These are phyloP conservation scores for Colletotrichum sp. DNA, from an alignment of 2,329 filamentous ascomycete genomes.

Conservation along the genomic window DNA sequence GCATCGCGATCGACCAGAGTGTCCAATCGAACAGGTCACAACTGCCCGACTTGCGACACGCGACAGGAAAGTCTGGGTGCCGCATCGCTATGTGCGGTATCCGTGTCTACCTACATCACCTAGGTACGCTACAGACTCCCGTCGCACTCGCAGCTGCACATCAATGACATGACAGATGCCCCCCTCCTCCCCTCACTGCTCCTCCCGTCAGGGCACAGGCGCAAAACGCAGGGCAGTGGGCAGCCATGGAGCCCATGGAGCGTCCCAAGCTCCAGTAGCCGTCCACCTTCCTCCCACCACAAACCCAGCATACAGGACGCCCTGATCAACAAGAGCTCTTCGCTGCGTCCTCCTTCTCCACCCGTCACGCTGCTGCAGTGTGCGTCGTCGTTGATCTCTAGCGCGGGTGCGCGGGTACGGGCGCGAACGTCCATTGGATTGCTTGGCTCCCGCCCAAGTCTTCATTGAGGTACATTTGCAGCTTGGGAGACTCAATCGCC, in stretches of 20 bases:
- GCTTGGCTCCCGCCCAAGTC: constrained; percentile 4
- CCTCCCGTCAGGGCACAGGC: neutral
- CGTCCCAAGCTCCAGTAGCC: constrained; percentile 14
- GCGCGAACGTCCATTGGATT: neutral
- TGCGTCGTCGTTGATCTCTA: neutral
- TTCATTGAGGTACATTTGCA: neutral
- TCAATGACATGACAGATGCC: constrained; percentile 10
- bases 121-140: neutral
- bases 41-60: neutral
- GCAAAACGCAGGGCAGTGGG: neutral
- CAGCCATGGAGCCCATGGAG: neutral
- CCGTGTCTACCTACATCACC: neutral
- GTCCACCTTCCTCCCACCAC: neutral
- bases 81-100: neutral
- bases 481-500: neutral
- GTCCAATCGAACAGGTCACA: neutral
- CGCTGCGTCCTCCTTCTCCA: neutral
- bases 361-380: neutral
- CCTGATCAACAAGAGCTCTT: constrained; percentile 5
- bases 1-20: neutral
- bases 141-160: constrained; percentile 14
- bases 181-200: neutral
- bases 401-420: neutral
- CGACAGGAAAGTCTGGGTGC: neutral
- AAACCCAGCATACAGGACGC: neutral